Percentiles rank a stretch among this genome's conserved stretches.
Conservation (phyloP, 148 eudicot species). For the Rhododendron williamsianum region DNA sequence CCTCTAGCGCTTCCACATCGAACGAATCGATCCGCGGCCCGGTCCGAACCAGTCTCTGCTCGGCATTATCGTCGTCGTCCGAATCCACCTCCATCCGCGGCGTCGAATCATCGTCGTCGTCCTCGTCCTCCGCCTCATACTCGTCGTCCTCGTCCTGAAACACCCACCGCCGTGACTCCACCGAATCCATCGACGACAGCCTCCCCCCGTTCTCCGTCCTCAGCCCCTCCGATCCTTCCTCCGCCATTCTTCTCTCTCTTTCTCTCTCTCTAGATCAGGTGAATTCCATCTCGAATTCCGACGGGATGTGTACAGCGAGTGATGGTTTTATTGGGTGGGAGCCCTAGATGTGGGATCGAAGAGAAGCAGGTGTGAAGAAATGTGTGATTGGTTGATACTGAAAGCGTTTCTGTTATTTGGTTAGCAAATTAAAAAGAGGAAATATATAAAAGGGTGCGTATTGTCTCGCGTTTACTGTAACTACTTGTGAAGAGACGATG, state of each 20-base stretch:
- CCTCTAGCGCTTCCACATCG: constrained; percentile 93
- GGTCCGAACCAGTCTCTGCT: constrained; percentile 65
- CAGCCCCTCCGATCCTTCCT: constrained; percentile 50
- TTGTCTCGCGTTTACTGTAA: not conserved
- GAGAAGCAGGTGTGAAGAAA: not conserved
- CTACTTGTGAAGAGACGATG: not conserved
- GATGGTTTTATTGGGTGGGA: not conserved
- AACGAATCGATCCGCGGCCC: constrained; percentile 90
- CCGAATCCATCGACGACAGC: constrained; percentile 56
- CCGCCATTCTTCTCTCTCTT: constrained; percentile 18
- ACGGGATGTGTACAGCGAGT: not conserved
- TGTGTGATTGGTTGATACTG: not conserved
- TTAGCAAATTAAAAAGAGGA: not conserved
- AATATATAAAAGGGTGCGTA: not conserved
- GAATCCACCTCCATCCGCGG: constrained; percentile 31
- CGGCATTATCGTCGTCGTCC: constrained; percentile 64
- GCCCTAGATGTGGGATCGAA: not conserved
- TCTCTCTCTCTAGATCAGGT: not conserved
- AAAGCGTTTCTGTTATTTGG: not conserved
- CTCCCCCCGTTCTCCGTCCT: constrained; percentile 18
- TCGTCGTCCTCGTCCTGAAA: constrained; percentile 55
- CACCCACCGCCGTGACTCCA: constrained; percentile 48
- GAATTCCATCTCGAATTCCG: not conserved
- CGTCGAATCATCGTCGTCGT: constrained; percentile 36
- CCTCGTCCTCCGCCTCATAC: constrained; percentile 33